Evolutionary conservation across 768 basidiomycete genomes (phyloP).

Genomic region (Pholiota microspora): DNA sequence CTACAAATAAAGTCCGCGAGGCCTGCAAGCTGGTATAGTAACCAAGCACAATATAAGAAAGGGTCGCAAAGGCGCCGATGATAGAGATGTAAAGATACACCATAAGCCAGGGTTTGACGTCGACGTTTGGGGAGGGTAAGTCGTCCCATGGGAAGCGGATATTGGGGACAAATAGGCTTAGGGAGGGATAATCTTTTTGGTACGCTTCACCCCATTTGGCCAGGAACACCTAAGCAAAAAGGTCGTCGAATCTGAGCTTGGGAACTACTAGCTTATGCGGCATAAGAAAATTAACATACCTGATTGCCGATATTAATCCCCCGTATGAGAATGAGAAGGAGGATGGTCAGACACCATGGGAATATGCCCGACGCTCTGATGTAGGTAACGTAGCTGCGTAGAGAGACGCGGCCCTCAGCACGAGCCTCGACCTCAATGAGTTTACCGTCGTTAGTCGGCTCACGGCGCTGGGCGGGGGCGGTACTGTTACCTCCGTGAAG

Average conservation of each 20-base stretch:
- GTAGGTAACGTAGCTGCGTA: conserved; percentile 60
- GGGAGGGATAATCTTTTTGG: conserved; percentile 27
- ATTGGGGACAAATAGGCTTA: conserved; percentile 15
- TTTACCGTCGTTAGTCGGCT: conserved; percentile 38
- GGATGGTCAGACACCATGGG: conserved; percentile 53
- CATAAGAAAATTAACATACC: conserved; percentile 29
- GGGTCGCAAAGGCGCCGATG: conserved; percentile 50
- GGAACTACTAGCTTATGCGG: conserved; percentile 1
- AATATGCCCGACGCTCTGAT: conserved; percentile 57
- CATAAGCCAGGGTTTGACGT: conserved; percentile 66
- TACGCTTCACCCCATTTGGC: conserved; percentile 73
- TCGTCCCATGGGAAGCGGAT: conserved; percentile 39
- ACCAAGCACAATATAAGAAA: conserved; percentile 58
- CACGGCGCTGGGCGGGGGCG: conserved; percentile 8
- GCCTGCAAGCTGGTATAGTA: conserved; percentile 72
- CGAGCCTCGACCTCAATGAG: conserved; percentile 61
- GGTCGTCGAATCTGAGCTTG: not conserved
- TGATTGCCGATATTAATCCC: conserved; percentile 56
- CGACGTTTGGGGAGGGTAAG: conserved; percentile 55
- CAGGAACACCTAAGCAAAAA: conserved; percentile 50
- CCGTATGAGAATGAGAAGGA: conserved; percentile 53
- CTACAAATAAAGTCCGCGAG: conserved; percentile 55
- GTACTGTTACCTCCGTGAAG: conserved; percentile 14
- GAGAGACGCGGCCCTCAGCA: conserved; percentile 64
- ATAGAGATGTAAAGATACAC: conserved; percentile 63